phyloP scores from a whole-genome alignment of 1,284 basidiomycete genomes.

The Ceratobasidium sp. region DNA sequence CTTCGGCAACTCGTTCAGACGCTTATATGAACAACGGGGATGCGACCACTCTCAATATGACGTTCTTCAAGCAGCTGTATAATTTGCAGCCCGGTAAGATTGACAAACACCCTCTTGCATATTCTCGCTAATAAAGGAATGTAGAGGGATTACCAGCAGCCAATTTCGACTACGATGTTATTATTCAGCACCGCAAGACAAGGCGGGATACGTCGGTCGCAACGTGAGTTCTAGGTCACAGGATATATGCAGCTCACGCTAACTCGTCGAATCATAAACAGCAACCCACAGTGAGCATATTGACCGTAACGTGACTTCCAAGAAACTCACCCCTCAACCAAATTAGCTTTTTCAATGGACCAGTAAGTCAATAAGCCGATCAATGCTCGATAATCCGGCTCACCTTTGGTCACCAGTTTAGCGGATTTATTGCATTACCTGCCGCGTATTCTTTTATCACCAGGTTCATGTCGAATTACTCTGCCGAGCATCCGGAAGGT shows the following conservation, averaged over 20 bases:
- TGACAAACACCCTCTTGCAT: background rate
- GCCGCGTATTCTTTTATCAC: constrained; percentile 22
- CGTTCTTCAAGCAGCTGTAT: constrained; percentile 27
- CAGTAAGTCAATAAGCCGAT: constrained; percentile 11
- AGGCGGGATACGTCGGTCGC: constrained; percentile 13
- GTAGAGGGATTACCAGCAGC: constrained; percentile 7
- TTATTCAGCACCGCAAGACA: constrained; percentile 5
- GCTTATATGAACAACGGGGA: constrained; percentile 32
- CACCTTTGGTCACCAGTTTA: constrained; percentile 4
- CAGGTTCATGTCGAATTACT: constrained; percentile 30
- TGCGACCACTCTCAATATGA: constrained; percentile 1
- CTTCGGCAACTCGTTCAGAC: constrained; percentile 31
- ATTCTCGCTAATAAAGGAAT: background rate
- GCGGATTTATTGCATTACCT: constrained; percentile 5
- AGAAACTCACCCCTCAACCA: background rate
- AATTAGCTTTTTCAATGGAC: constrained; percentile 14
- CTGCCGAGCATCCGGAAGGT: constrained; percentile 11
- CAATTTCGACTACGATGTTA: constrained; percentile 28
- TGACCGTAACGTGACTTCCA: background rate
- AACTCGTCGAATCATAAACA: background rate
- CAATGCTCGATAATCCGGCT: background rate
- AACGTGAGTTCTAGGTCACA: background rate
- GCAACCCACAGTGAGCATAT: constrained; percentile 27
- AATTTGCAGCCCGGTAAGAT: constrained; percentile 19
- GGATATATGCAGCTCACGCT: background rate